These are phyloP conservation scores for Xylariales sp. DNA, from an alignment of 2,329 filamentous ascomycete species.

Conservation along the genomic window DNA sequence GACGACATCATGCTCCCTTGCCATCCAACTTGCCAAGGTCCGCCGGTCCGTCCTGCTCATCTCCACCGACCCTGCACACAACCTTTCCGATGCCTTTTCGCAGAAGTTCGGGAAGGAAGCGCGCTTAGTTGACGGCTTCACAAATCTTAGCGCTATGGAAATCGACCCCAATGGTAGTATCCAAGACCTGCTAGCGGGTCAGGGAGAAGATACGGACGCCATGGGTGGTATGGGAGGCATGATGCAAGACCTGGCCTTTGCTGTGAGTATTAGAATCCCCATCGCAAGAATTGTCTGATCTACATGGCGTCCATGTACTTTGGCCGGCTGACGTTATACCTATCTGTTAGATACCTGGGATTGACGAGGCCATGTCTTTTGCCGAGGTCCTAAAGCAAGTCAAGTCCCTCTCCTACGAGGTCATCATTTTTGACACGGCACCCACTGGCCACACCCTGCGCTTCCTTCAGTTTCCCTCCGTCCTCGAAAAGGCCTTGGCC, in stretches of 20 bases:
- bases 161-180: slow-evolving; percentile 99
- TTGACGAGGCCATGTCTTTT: slow-evolving; percentile 99
- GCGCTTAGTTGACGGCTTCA: slow-evolving; percentile 88
- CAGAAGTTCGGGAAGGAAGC: slow-evolving; percentile 99
- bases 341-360: slow-evolving; percentile 83
- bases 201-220: slow-evolving; percentile 72
- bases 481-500: slow-evolving; percentile 97
- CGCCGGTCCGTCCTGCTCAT: slow-evolving; percentile 97
- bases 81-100: slow-evolving; percentile 95
- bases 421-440: slow-evolving; percentile 98
- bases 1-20: slow-evolving; percentile 98
- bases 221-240: slow-evolving; percentile 84
- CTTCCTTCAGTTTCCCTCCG: slow-evolving; percentile 97
- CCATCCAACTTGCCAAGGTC: slow-evolving; percentile 95
- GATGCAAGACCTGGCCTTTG: slow-evolving; percentile 99
- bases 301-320: not conserved
- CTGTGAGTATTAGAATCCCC: slow-evolving; percentile 66
- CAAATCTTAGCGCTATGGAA: slow-evolving; percentile 97
- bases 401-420: slow-evolving; percentile 98
- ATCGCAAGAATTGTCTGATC: not conserved
- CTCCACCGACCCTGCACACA: slow-evolving; percentile 98
- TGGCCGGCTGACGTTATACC: slow-evolving; percentile 25
- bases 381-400: slow-evolving; percentile 99
- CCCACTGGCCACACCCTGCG: slow-evolving; percentile 97
- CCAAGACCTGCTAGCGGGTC: slow-evolving; percentile 87